A percentile compares a stretch with the other conserved stretches of the same genome.
Evolutionary conservation across 2,329 filamentous ascomycete species (phyloP).

Genomic region (Aspergillus aculeatus): DNA sequence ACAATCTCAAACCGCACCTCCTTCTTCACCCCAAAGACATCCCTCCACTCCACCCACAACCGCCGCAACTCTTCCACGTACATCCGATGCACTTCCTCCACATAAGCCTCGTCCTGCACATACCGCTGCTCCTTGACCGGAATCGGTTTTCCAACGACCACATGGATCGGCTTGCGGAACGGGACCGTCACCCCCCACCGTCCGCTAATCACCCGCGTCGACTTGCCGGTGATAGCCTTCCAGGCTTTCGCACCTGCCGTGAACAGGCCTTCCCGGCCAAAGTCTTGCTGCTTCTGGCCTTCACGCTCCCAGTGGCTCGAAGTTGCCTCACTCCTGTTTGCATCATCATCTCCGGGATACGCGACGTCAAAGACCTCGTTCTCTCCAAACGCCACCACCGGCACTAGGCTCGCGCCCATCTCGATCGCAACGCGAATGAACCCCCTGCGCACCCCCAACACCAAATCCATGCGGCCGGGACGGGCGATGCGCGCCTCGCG

Average conservation of each 20-base stretch:
- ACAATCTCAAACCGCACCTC: not conserved
- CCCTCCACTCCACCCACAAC: conserved; percentile 1
- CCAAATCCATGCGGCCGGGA: conserved; percentile 67
- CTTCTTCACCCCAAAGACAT: not conserved
- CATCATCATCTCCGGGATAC: conserved; percentile 69
- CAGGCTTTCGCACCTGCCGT: conserved; percentile 52
- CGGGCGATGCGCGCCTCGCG: conserved; percentile 77
- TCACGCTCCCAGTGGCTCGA: not conserved
- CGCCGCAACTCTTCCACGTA: conserved; percentile 6
- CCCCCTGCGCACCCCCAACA: conserved; percentile 73
- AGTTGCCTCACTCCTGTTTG: not conserved
- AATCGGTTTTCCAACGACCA: conserved; percentile 76
- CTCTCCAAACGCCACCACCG: conserved; percentile 79
- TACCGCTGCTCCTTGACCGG: conserved; percentile 54
- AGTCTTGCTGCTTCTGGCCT: conserved; percentile 42
- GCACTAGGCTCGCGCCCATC: conserved; percentile 77
- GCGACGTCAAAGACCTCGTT: conserved; percentile 85
- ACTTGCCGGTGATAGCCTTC: not conserved
- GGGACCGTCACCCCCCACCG: conserved; percentile 79
- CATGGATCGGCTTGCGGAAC: conserved; percentile 73
- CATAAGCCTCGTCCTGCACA: conserved; percentile 50
- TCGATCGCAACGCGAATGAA: conserved; percentile 83
- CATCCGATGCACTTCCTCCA: conserved; percentile 11
- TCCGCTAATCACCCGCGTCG: conserved; percentile 66
- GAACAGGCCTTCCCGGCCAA: conserved; percentile 58